Conservation (phyloP, 148 eudicot genomes). For the Vaccinium vitisidaea region DNA sequence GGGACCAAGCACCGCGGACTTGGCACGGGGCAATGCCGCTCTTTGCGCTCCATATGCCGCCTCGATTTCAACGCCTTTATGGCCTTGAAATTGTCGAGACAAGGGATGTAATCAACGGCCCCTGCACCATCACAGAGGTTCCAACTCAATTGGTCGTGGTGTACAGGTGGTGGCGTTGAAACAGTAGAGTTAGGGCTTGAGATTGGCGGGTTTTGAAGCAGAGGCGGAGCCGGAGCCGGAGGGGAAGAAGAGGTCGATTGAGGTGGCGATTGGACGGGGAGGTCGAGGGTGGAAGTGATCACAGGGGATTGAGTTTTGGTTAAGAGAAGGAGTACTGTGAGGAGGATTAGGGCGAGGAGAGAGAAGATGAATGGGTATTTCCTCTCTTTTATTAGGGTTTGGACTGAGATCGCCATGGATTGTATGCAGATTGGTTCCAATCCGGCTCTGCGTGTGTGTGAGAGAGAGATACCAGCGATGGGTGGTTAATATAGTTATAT, state of each 20-base stretch:
- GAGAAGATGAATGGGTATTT: conserved; percentile 66
- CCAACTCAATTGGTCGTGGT: conserved; percentile 36
- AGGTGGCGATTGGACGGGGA: background rate
- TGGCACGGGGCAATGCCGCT: conserved; percentile 75
- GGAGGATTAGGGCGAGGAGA: conserved; percentile 48
- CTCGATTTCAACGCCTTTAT: conserved; percentile 63
- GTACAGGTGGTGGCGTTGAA: background rate
- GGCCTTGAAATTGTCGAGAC: conserved; percentile 57
- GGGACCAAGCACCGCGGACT: conserved; percentile 55
- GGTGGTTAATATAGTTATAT: too few relatives aligned
- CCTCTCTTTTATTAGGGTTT: conserved; percentile 43
- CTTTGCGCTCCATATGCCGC: conserved; percentile 84
- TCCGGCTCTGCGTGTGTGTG: background rate
- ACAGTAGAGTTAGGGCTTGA: background rate
- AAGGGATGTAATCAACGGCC: conserved; percentile 85
- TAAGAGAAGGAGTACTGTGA: conserved; percentile 44
- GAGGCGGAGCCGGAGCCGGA: conserved; percentile 4
- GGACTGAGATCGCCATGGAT: conserved; percentile 54
- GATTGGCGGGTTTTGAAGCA: background rate
- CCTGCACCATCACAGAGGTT: conserved; percentile 41
- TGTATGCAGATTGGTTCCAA: background rate
- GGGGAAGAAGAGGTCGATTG: conserved; percentile 1
- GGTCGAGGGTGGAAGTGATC: conserved; percentile 20
- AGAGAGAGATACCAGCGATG: background rate
- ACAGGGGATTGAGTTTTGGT: conserved; percentile 37